phyloP scores from a whole-genome alignment of 2,329 filamentous ascomycete genomes.

The Plenodomus tracheiphilus region DNA sequence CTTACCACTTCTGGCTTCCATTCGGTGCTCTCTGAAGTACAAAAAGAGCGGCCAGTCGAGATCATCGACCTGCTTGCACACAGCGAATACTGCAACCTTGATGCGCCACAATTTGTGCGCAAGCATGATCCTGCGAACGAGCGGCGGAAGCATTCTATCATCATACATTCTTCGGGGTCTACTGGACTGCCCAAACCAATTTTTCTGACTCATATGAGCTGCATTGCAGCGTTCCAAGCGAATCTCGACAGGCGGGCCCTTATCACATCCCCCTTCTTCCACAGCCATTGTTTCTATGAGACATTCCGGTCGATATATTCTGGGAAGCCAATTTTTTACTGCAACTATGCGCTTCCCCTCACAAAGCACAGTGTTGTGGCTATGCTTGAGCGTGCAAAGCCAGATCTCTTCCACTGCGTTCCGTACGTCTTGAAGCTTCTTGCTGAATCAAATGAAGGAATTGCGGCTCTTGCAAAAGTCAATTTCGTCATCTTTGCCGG shows the following conservation, averaged over 20 bases:
- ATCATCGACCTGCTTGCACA: conserved; percentile 28
- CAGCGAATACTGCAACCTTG: conserved; percentile 22
- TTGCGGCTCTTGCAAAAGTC: conserved; percentile 50
- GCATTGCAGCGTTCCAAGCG: conserved; percentile 22
- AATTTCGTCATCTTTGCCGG: conserved; percentile 63
- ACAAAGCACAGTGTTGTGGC: conserved; percentile 23
- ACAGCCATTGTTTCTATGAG: conserved; percentile 30
- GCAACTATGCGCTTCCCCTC: conserved; percentile 23
- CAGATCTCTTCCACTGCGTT: conserved; percentile 63
- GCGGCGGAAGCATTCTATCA: conserved; percentile 44
- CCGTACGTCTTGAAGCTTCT: conserved; percentile 68
- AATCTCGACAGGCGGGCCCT: conserved; percentile 23
- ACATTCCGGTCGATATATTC: conserved; percentile 29
- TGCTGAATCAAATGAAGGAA: conserved; percentile 60
- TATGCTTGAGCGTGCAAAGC: conserved; percentile 29
- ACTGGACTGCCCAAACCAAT: conserved; percentile 68
- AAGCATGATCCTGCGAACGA: conserved; percentile 25
- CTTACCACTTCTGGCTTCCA: conserved; percentile 25
- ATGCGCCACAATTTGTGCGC: conserved; percentile 18
- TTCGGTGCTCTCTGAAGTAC: conserved; percentile 31
- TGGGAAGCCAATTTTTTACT: conserved; percentile 28
- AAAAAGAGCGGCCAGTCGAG: conserved; percentile 24
- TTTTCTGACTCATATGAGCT: conserved; percentile 56
- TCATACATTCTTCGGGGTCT: conserved; percentile 58
- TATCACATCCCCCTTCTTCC: conserved; percentile 30